phyloP scores from a whole-genome alignment of 192 early-diverging fungal species.

The Piromyces finnis region DNA sequence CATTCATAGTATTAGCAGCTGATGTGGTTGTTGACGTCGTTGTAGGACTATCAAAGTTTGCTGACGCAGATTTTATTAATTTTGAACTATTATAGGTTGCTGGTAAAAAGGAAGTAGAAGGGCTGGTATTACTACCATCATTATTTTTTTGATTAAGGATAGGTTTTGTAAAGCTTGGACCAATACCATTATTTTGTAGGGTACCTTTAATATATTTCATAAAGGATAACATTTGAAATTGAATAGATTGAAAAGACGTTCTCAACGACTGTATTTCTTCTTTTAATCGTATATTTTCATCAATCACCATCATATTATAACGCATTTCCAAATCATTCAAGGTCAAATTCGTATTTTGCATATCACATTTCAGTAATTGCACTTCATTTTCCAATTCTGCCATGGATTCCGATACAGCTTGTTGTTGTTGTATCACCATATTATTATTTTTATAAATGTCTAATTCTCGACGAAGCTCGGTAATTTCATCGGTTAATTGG shows the following conservation, averaged over 20 bases:
- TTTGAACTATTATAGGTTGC: background rate
- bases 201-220: background rate
- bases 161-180: too few relatives aligned
- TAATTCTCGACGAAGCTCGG: background rate
- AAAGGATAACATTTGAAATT: background rate
- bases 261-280: background rate
- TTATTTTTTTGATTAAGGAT: too few relatives aligned
- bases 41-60: background rate
- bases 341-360: background rate
- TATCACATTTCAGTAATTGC: too few relatives aligned
- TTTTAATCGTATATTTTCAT: background rate
- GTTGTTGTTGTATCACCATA: background rate
- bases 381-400: too few relatives aligned
- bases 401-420: background rate
- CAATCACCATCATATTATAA: background rate
- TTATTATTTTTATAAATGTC: background rate
- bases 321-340: background rate
- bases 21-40: too few relatives aligned
- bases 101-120: too few relatives aligned
- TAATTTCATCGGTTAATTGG: background rate
- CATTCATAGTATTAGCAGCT: too few relatives aligned
- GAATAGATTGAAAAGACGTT: background rate
- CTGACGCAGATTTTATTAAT: background rate
- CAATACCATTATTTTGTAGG: too few relatives aligned
- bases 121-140: too few relatives aligned